A percentile compares a stretch with the other conserved stretches of the same genome.
Conservation (phyloP, 768 basidiomycete genomes). For the Pleurotus giganteus region DNA sequence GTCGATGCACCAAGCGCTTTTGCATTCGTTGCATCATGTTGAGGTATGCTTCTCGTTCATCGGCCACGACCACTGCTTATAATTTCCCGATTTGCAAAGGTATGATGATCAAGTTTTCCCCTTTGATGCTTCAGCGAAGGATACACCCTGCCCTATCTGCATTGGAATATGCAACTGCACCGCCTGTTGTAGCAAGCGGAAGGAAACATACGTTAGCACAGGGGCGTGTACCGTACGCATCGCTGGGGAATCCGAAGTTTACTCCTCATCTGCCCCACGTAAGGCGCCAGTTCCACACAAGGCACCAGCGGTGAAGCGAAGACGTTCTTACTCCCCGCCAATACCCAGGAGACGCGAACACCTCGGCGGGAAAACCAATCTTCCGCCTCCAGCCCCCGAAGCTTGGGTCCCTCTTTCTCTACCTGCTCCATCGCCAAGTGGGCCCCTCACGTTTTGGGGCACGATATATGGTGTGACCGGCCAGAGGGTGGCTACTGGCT, state of each 20-base stretch:
- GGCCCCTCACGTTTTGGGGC: conserved; percentile 26
- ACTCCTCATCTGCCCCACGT: not conserved
- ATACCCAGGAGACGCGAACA: conserved; percentile 45
- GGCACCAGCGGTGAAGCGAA: not conserved
- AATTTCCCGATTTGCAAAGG: conserved; percentile 15
- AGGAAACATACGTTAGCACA: conserved; percentile 1
- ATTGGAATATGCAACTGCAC: conserved; percentile 48
- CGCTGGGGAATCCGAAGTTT: not conserved
- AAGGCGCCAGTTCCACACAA: not conserved
- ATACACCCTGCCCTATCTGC: conserved; percentile 46
- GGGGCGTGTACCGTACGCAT: not conserved
- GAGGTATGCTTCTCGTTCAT: conserved; percentile 15
- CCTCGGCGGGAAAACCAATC: conserved; percentile 23
- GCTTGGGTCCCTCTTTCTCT: conserved; percentile 14
- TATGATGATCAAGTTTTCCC: conserved; percentile 20
- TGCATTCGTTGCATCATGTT: conserved; percentile 14
- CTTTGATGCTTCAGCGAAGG: conserved; percentile 15
- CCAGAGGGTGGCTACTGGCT: conserved; percentile 24
- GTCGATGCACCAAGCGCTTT: conserved; percentile 16
- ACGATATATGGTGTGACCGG: conserved; percentile 28
- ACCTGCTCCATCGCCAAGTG: conserved; percentile 3
- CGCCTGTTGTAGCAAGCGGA: conserved; percentile 22
- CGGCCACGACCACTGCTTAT: not conserved
- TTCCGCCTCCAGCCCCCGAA: conserved; percentile 3
- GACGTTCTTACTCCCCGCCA: conserved; percentile 15